Evolutionary conservation across 2,329 filamentous ascomycete species (phyloP).

Genomic region (Pezicula rhizophila): DNA sequence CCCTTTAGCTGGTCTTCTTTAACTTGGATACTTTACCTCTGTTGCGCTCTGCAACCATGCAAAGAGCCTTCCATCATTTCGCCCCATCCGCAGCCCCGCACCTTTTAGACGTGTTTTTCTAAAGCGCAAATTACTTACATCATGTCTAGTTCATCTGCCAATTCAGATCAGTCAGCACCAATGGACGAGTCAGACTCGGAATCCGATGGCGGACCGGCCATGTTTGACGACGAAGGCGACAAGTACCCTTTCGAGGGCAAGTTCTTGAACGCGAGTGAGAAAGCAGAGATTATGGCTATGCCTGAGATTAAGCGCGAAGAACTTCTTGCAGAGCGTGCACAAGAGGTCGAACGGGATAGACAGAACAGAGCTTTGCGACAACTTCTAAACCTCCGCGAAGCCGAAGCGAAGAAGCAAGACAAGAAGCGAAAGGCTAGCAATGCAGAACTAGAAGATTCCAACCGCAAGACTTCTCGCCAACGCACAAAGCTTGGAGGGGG

Average conservation of each 20-base stretch:
- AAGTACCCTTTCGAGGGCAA: slow-evolving; percentile 85
- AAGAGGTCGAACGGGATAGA: slow-evolving; percentile 73
- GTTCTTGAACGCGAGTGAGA: slow-evolving; percentile 68
- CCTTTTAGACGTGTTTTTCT: no score
- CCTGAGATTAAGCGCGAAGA: slow-evolving; percentile 88
- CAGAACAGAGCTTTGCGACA: slow-evolving; percentile 79
- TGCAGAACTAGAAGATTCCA: slow-evolving; percentile 71
- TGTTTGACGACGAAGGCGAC: slow-evolving; percentile 48
- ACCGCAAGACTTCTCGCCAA: slow-evolving; percentile 67
- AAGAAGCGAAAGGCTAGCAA: slow-evolving; percentile 74
- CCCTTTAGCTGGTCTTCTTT: slow-evolving; percentile 11
- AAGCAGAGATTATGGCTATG: slow-evolving; percentile 73
- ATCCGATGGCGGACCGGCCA: slow-evolving; percentile 48
- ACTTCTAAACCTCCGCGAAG: slow-evolving; percentile 63
- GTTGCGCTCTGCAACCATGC: no score
- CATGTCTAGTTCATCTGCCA: slow-evolving; percentile 46
- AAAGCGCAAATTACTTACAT: background rate
- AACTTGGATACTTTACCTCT: slow-evolving; percentile 1
- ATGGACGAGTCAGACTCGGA: slow-evolving; percentile 91
- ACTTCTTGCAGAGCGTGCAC: slow-evolving; percentile 79
- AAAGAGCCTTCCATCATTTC: no score
- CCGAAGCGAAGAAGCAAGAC: slow-evolving; percentile 46
- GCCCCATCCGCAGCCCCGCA: no score
- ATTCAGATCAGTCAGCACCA: slow-evolving; percentile 73
- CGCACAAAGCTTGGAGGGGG: slow-evolving; percentile 61